A percentile compares a stretch with the other conserved stretches of the same genome.
These are phyloP conservation scores for Phytophthora boehmeriae DNA, from an alignment of 352 stramenopile species.

Conservation along the genomic window DNA sequence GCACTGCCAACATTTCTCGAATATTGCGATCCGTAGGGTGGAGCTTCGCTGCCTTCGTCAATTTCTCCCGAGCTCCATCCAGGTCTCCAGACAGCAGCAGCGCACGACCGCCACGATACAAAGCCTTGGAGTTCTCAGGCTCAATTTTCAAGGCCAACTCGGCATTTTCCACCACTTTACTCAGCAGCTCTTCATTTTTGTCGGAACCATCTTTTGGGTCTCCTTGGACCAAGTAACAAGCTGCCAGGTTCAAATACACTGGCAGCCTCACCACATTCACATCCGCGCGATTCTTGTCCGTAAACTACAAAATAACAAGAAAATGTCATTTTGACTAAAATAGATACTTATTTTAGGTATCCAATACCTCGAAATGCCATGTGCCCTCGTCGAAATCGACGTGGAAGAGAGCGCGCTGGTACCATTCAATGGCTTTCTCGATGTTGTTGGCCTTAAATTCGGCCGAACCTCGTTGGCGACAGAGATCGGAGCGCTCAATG, in stretches of 20 bases:
- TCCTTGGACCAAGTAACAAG: conserved; percentile 65
- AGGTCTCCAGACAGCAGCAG: conserved; percentile 64
- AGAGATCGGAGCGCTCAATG: conserved; percentile 66
- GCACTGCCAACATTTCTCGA: conserved; percentile 54
- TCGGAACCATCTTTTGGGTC: conserved; percentile 37
- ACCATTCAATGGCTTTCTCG: conserved; percentile 60
- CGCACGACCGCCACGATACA: conserved; percentile 78
- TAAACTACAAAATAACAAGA: conserved; percentile 45
- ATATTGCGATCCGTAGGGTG: conserved; percentile 78
- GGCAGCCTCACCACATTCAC: conserved; percentile 77
- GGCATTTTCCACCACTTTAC: conserved; percentile 71
- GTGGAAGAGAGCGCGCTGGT: conserved; percentile 79
- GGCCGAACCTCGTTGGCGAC: conserved; percentile 65
- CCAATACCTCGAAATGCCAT: conserved; percentile 81
- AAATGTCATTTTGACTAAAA: background rate
- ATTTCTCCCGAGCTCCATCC: conserved; percentile 58
- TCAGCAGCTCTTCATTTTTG: conserved; percentile 33
- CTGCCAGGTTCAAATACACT: conserved; percentile 84
- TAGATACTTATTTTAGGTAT: background rate
- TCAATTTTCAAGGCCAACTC: conserved; percentile 76
- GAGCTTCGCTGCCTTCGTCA: conserved; percentile 64
- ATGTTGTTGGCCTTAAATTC: conserved; percentile 65
- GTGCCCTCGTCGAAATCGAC: conserved; percentile 88
- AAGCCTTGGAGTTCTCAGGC: conserved; percentile 79
- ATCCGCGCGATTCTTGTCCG: conserved; percentile 69